Conservation (phyloP, 2,329 filamentous ascomycete species). For the Xylariaceae sp. region DNA sequence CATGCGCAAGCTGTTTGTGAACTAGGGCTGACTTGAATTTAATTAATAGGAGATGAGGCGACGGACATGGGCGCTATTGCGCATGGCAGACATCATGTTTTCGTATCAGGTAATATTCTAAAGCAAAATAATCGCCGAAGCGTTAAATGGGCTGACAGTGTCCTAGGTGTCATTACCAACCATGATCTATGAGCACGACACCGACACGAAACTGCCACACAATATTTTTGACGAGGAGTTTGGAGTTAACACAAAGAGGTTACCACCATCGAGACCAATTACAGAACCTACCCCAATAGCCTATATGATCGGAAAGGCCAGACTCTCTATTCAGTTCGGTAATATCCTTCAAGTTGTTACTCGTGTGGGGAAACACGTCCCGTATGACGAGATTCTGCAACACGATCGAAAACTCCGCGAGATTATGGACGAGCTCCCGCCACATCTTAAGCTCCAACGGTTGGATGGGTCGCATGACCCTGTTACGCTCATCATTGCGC, state of each 20-base stretch:
- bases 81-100: constrained; percentile 77
- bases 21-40: constrained; percentile 22
- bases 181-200: constrained; percentile 78
- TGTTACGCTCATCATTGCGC: constrained; percentile 83
- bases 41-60: constrained; percentile 69
- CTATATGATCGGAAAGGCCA: constrained; percentile 79
- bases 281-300: constrained; percentile 78
- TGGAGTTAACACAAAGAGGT: constrained; percentile 67
- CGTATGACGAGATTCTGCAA: constrained; percentile 70
- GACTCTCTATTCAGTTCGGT: constrained; percentile 72
- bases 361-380: constrained; percentile 59
- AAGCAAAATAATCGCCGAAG: constrained; percentile 28
- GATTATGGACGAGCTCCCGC: constrained; percentile 72
- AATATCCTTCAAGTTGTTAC: constrained; percentile 72
- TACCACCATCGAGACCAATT: constrained; percentile 71
- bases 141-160: constrained; percentile 11
- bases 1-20: background rate
- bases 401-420: constrained; percentile 68
- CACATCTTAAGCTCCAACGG: constrained; percentile 77
- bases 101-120: constrained; percentile 70
- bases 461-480: constrained; percentile 81
- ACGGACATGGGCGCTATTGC: constrained; percentile 72
- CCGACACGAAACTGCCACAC: constrained; percentile 75
- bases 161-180: constrained; percentile 60
- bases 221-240: constrained; percentile 87